These are phyloP conservation scores for Epithele typhae DNA, from an alignment of 768 basidiomycete genomes.

Conservation along the genomic window DNA sequence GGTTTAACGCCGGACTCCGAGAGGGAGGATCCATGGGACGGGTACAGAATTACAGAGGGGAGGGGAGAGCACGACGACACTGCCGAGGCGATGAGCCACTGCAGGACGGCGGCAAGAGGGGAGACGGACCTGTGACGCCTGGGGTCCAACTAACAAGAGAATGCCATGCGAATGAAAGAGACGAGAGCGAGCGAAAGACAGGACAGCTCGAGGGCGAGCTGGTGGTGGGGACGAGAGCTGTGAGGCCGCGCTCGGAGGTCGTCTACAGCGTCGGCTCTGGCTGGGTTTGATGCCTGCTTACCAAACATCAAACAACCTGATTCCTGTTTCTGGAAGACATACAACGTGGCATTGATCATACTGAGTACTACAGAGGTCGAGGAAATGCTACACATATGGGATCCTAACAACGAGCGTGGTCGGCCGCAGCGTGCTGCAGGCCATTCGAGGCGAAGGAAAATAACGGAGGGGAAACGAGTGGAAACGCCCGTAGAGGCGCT, in stretches of 20 bases:
- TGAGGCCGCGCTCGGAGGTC: conserved; percentile 15
- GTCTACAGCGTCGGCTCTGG: conserved; percentile 13
- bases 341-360: background rate
- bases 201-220: conserved; percentile 15
- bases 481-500: no score
- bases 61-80: conserved; percentile 31
- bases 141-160: conserved; percentile 16
- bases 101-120: conserved; percentile 3
- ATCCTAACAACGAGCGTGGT: no score
- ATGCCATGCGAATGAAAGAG: conserved; percentile 20
- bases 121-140: conserved; percentile 22
- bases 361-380: no score
- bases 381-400: no score
- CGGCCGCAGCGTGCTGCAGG: no score
- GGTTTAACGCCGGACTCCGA: conserved; percentile 73
- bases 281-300: conserved; percentile 22
- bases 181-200: conserved; percentile 1
- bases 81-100: conserved; percentile 18
- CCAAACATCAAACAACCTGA: conserved; percentile 17
- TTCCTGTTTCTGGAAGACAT: conserved; percentile 12
- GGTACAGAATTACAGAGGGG: conserved; percentile 13
- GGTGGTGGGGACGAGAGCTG: conserved; percentile 11
- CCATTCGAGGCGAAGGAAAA: no score
- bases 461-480: no score
- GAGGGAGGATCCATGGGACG: conserved; percentile 49